Evolutionary conservation across 2,329 filamentous ascomycete genomes (phyloP), one percentile per base, ranked within the genome.

Genomic region (Penicillium fuscoglaucum): DNA sequence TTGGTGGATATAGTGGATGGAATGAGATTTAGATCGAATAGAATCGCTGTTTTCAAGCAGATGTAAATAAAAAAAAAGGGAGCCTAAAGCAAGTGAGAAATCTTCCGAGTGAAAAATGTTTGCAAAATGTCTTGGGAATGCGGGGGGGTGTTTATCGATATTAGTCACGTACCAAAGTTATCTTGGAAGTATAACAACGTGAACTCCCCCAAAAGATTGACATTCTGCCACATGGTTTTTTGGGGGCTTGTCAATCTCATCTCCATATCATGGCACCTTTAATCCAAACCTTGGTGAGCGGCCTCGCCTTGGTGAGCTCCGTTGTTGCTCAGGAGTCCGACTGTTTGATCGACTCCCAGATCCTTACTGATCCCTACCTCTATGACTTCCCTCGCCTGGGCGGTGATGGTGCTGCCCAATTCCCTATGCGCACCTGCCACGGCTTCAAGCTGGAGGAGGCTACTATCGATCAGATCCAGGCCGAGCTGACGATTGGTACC

Each of bases 381-480:
- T 76, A 72, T 62, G 68, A 78, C 52, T 78, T 79, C 61, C 76
- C 76, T 13, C 52, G 69, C 15, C 60, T 76, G 50, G 71, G 70
- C 46, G 68, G 70, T 63, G 64, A 68, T 53, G 71, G 71, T 9
- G 61, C 66, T 13, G 64, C 63, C 3, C 62, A 82, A 33, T 90
- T 90, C 66, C 83, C 85, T 2, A 88, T 90, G 87, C 79, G 78
- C 0, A 70, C 70, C 13, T 91, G 89, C 70, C 74, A 82, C 56
- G 82, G 81, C 10, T 80, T 89, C 63, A 75, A 78, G 48, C 77
- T 91, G 17, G 86, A 90, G 72, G 88, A 91, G 70, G 87, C 87
- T 17, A 87, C 84, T 7, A 88, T 91, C 61, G 86, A 89, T 61
- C 75, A 88, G 59, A 81, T 92, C 66, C 87, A 90, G 66, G 67